phyloP scores from a whole-genome alignment of 2,329 filamentous ascomycete species.

The Diaporthe citri region DNA sequence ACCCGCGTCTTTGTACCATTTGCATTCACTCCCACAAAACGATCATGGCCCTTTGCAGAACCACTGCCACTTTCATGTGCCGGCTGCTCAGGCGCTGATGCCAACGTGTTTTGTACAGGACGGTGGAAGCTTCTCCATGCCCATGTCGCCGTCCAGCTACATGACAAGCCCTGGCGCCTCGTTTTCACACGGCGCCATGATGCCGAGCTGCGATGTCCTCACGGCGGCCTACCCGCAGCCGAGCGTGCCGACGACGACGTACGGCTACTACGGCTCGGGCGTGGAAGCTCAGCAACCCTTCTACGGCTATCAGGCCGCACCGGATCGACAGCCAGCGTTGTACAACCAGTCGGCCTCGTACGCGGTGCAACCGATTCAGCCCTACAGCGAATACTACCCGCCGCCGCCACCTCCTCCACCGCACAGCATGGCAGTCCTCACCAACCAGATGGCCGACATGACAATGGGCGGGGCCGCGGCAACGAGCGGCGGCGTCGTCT shows the following conservation, averaged over 20 bases:
- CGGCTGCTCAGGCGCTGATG: conserved; percentile 31
- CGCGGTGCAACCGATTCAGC: conserved; percentile 34
- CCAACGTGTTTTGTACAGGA: conserved; percentile 22
- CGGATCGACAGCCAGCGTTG: conserved; percentile 20
- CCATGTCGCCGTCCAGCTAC: conserved; percentile 31
- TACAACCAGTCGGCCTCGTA: conserved; percentile 33
- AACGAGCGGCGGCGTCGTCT: conserved; percentile 26
- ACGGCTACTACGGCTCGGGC: conserved; percentile 28
- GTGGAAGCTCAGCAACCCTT: conserved; percentile 13
- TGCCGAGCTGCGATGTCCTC: conserved; percentile 25
- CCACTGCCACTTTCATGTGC: conserved; percentile 2
- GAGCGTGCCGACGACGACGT: neutral
- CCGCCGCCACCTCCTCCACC: conserved; percentile 8
- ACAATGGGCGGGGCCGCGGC: neutral
- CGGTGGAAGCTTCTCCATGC: conserved; percentile 11
- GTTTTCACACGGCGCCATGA: conserved; percentile 14
- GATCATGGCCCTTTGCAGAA: conserved; percentile 5
- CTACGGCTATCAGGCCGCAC: conserved; percentile 3
- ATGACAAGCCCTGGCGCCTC: conserved; percentile 31
- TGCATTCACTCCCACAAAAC: conserved; percentile 7
- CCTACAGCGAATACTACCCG: conserved; percentile 33
- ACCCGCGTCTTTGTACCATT: conserved; percentile 11
- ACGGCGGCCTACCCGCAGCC: conserved; percentile 9
- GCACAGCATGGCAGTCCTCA: conserved; percentile 6
- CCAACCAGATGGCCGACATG: conserved; percentile 30